phyloP scores from a whole-genome alignment of 202 grass and related monocot genomes.

The Hordeum pubiflorum region DNA sequence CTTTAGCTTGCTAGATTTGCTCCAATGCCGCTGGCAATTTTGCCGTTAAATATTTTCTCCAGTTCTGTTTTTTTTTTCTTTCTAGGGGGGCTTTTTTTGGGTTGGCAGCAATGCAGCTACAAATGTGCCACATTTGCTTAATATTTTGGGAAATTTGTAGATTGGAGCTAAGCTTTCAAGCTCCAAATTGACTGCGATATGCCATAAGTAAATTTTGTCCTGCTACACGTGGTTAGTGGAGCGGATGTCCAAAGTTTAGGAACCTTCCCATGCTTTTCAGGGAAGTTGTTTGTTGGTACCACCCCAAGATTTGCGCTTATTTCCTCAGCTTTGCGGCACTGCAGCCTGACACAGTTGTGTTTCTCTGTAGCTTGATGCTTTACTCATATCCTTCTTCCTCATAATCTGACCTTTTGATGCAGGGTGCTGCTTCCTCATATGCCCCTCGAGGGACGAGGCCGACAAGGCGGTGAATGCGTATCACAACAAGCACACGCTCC shows the following conservation, averaged over 20 bases:
- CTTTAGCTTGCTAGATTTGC: neutral
- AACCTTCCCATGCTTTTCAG: neutral
- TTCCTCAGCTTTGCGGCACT: neutral
- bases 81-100: neutral
- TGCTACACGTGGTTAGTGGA: neutral
- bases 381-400: neutral
- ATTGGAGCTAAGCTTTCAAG: neutral
- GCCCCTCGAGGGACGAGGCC: conserved; percentile 76
- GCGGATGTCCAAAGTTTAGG: conserved; percentile 2
- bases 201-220: neutral
- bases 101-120: conserved; percentile 1
- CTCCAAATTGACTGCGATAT: neutral
- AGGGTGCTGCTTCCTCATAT: conserved; percentile 99
- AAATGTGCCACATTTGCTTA: neutral
- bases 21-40: neutral
- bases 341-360: neutral
- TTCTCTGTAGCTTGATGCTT: neutral
- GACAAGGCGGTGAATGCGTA: conserved; percentile 74
- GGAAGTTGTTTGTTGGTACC: neutral
- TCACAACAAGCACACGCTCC: conserved; percentile 92
- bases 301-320: neutral
- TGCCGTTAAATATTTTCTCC: neutral
- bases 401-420: conserved; percentile 18
- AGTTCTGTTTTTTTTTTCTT: neutral
- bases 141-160: neutral